These are phyloP conservation scores for Mycosarcoma maydis DNA, from an alignment of 1,284 basidiomycete genomes.

Conservation along the genomic window DNA sequence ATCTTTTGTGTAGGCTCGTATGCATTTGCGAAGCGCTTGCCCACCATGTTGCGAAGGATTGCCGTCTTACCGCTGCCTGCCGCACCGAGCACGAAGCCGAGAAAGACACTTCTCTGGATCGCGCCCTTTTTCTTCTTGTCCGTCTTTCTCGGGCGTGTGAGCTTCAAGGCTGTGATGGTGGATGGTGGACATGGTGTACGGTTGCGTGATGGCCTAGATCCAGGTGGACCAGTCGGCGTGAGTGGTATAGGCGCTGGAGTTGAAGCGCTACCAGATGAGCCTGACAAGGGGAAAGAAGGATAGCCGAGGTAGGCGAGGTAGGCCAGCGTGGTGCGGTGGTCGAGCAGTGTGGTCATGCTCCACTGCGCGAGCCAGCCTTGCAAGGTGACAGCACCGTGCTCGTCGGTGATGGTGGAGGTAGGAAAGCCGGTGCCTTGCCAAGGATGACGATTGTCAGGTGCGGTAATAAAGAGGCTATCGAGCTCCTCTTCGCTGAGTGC, in stretches of 20 bases:
- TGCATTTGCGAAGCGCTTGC: slow-evolving; percentile 72
- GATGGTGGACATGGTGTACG: slow-evolving; percentile 38
- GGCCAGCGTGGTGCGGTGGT: slow-evolving; percentile 87
- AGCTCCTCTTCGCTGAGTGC: slow-evolving; percentile 87
- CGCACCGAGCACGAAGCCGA: slow-evolving; percentile 89
- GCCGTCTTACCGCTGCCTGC: slow-evolving; percentile 95
- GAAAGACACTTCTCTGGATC: slow-evolving; percentile 60
- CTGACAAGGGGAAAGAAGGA: slow-evolving; percentile 68
- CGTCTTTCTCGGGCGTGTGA: slow-evolving; percentile 71
- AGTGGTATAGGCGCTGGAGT: slow-evolving; percentile 31
- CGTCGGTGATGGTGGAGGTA: slow-evolving; percentile 88
- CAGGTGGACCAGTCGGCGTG: slow-evolving; percentile 24
- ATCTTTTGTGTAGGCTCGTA: slow-evolving; percentile 90
- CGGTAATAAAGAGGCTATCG: slow-evolving; percentile 88
- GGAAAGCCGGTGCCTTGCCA: slow-evolving; percentile 62
- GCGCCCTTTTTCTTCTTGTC: slow-evolving; percentile 78
- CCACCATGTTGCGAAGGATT: slow-evolving; percentile 83
- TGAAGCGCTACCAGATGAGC: slow-evolving; percentile 23
- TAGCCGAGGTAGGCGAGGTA: slow-evolving; percentile 96
- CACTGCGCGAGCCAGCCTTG: slow-evolving; percentile 99
- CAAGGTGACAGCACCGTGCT: slow-evolving; percentile 87
- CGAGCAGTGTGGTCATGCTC: slow-evolving; percentile 97
- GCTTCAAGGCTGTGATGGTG: slow-evolving; percentile 60
- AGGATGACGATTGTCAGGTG: slow-evolving; percentile 73
- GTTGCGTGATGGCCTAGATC: slow-evolving; percentile 39